Evolutionary conservation across 768 basidiomycete species (phyloP), one percentile per base, ranked within the genome.

Genomic region (Megacollybia marginata): DNA sequence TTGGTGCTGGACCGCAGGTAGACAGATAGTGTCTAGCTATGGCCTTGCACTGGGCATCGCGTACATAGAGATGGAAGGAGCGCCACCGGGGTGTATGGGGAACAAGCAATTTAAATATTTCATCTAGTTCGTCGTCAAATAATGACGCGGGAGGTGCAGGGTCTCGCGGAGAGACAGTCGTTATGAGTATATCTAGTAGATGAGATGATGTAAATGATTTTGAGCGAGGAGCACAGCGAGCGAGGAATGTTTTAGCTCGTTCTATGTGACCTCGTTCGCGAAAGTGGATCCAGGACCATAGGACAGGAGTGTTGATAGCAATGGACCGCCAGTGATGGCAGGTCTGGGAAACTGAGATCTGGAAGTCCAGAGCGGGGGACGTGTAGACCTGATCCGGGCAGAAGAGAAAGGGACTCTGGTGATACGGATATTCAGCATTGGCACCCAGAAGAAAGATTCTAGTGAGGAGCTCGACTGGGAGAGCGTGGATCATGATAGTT

Each of bases 391-490:
- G 65, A 51, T 73, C 65, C 48, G 76, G 74, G 46, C 73, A 73
- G 59, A 79, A 67, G 31, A 78, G 65, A 55, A 77, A 78, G 2
- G 76, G 76, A 2, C 74, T 72, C 40, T 65, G 64, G 19, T 61
- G 54, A 59, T 74, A 74, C 1, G 73, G 74, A 44, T 71, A 64
- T 49, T 74, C 69, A 48, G 66, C 68, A 31, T 61, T 62, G 42
- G 74, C 66, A 50, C 79, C 80, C n/a, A 80, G 65, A 49, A 72
- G 55, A 62, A 83, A 82, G 18, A 85, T 75, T 42, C 75, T 66
- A 16, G 75, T 65, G 49, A 85, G 66, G 47, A 85, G 68, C 55
- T 85, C 83, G 47, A 79, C 72, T 31, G 82, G 82, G 44, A 83
- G 38, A 8, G 15, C 2, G 5, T 40, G 38, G 18, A 40, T 8